Evolutionary conservation across 2,329 filamentous ascomycete genomes (phyloP), one percentile per base, ranked within the genome.

Genomic region (Magnaporthiopsis incrustans): DNA sequence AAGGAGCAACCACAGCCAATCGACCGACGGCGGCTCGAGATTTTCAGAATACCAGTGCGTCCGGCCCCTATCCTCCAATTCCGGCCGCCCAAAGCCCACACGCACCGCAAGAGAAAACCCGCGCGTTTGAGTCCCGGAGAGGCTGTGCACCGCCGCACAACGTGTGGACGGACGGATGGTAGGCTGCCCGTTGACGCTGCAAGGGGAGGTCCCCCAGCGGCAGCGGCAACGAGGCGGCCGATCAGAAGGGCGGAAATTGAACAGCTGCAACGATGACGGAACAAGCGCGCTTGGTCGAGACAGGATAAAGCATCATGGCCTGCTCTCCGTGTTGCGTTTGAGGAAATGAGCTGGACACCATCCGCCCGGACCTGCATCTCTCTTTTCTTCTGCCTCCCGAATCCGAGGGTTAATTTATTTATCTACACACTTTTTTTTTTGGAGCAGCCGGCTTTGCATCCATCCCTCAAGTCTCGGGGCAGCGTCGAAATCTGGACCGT

Each of bases 221-320:
- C 79, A 85, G 87, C 80, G 85, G 85, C 81, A 89, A 85, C 26
- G 32, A 12, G 14, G 18, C 57, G 7, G 57, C 25, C 26, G 57
- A 58, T 58, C 44, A n/a, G 44, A n/a, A 3, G 57, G 57, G 22
- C 25, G 26, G 57, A 32, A 26, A 22, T 27, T 53, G 44, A 53
- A 25, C 44, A 35, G 33, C 60, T 30, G 30, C 30, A 30, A n/a
- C 6, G 35, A 44, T 7, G 50, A 62, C 35, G 18, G 56, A 56
- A 56, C n/a, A 53, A 53, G 44, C 12, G n/a, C 15, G 18, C 15
- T 5, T 11, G 44, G 44, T 25, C 44, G 44, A 53, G 44, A 53
- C 8, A 25, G 44, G 11, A 53, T 53, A n/a, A 53, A 53, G 14
- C 14, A 57, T 56, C 44, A 14, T 27, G 38, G 26, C 38, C 38